Base-by-base conservation (phyloP, 1,284 basidiomycete species). In the Cryptococcus maquisensis region DNA sequence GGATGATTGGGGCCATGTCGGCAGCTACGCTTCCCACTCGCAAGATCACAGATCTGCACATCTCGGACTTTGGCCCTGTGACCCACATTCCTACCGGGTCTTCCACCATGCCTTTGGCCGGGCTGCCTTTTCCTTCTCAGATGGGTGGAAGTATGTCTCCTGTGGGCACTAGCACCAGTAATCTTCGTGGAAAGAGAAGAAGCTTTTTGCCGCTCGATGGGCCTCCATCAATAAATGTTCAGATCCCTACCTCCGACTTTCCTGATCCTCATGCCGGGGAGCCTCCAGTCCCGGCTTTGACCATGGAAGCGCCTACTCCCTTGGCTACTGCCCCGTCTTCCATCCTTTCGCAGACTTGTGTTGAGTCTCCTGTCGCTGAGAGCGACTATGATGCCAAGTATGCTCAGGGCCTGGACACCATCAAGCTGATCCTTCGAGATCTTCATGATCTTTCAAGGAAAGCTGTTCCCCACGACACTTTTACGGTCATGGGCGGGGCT, bases 381-480 rank as follows among this genome's bases (percentile, higher is more conserved):
- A n/a, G 40, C 13, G 67, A 67, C 3, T 26, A 46, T 8, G 67
- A 64, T 39, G 56, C 55, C 13, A 59, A 66, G 9, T 77, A 76
- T 54, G 57, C 65, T 1, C 56, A 63, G 10, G 90, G 88, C 23
- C 79, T 98, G 48, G 84, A 90, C 56, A 88, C 88, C 12, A 84
- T 98, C 39, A 93, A 98, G 86, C 87, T 88, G 16, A 98, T 98
- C 75, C 81, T 98, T 20, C 86, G 86, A 66, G 95, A 98, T 68
- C 86, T 98, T 82, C 87, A 94, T 68, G 94, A 97, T 69, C 80
- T 98, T 35, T 76, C 73, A 55, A 62, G 74, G 28, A 69, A 72
- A 1, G 56, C 67, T 1, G 56, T 69, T 15, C 65, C 70, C 2
- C 71, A 72, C 49, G 71, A 71, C 7, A 70, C 71, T 1, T 73